Percentiles rank a stretch among this genome's conserved stretches.
phyloP scores from a whole-genome alignment of 495 filamentous ascomycete species.

The Astrothelium macrocarpum region DNA sequence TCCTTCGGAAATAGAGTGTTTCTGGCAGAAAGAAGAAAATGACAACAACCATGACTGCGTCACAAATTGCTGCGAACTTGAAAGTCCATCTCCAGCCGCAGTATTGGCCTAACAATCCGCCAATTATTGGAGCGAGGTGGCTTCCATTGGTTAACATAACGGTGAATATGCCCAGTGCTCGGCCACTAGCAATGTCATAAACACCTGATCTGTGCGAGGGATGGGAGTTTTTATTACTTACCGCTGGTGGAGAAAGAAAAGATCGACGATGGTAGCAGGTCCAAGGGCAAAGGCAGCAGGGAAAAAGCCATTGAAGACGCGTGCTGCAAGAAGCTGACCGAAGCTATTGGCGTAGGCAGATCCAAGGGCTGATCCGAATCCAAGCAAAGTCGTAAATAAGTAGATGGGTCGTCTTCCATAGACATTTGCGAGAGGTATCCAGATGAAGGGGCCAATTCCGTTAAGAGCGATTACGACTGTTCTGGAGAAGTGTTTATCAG shows the following conservation, averaged over 20 bases:
- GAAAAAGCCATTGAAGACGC: slow-evolving; percentile 14
- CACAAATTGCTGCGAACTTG: slow-evolving; percentile 14
- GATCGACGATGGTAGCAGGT: slow-evolving; percentile 9
- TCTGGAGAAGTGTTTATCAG: neutral
- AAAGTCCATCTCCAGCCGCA: slow-evolving; percentile 35
- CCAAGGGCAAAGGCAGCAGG: slow-evolving; percentile 10
- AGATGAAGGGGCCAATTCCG: slow-evolving; percentile 10
- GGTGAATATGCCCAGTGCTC: slow-evolving; percentile 32
- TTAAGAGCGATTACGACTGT: slow-evolving; percentile 13
- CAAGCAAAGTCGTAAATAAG: slow-evolving; percentile 10
- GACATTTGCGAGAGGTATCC: slow-evolving; percentile 11
- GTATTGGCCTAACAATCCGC: slow-evolving; percentile 33
- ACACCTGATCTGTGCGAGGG: neutral
- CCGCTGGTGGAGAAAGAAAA: slow-evolving; percentile 10
- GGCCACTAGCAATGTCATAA: slow-evolving; percentile 4
- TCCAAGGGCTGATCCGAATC: slow-evolving; percentile 8
- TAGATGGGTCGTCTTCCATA: slow-evolving; percentile 11
- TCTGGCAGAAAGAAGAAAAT: slow-evolving; percentile 16
- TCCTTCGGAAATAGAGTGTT: slow-evolving; percentile 12
- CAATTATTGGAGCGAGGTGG: slow-evolving; percentile 34
- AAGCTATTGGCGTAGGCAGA: slow-evolving; percentile 13
- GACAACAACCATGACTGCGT: slow-evolving; percentile 10
- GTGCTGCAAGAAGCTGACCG: slow-evolving; percentile 12
- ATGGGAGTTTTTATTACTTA: neutral
- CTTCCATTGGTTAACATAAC: slow-evolving; percentile 33